Percentiles rank a stretch among this genome's conserved stretches.
Conservation (phyloP, 106 monocot species). For the Amphibolis antarctica region DNA sequence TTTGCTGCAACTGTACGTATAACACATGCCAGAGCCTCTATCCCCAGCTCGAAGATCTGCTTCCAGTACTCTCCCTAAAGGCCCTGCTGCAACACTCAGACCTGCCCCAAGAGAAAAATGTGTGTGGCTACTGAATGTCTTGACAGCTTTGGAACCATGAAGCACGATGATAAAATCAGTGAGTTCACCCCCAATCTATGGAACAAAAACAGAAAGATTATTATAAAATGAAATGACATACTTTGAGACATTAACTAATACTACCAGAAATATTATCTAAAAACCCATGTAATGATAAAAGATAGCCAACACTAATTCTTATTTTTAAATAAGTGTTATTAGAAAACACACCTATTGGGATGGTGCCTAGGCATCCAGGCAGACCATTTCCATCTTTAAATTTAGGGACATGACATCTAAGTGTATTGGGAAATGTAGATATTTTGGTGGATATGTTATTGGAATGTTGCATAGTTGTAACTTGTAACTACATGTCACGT, state of each 20-base stretch:
- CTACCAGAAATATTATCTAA: too few relatives aligned
- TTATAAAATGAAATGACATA: neutral
- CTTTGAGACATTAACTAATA: neutral
- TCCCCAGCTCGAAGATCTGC: constrained; percentile 77
- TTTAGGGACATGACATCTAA: too few relatives aligned
- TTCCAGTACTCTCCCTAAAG: constrained; percentile 73
- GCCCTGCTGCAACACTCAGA: constrained; percentile 75
- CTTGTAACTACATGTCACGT: too few relatives aligned
- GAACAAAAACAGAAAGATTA: neutral
- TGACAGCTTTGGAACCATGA: constrained; percentile 53
- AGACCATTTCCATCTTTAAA: too few relatives aligned
- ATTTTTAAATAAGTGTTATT: too few relatives aligned
- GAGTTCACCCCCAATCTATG: constrained; percentile 69
- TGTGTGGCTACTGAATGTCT: constrained; percentile 56
- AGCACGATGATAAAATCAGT: constrained; percentile 80
- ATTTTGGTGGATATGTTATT: too few relatives aligned
- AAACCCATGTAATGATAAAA: too few relatives aligned
- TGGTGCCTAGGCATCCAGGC: too few relatives aligned
- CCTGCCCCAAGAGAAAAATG: constrained; percentile 81
- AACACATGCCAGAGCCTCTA: constrained; percentile 62
- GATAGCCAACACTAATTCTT: too few relatives aligned
- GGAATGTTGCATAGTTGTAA: too few relatives aligned
- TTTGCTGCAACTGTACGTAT: constrained; percentile 90
- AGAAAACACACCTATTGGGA: too few relatives aligned
- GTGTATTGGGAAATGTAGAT: too few relatives aligned